Evolutionary conservation across 306 rosid species (phyloP).

Genomic region (Cicer yamashitae): DNA sequence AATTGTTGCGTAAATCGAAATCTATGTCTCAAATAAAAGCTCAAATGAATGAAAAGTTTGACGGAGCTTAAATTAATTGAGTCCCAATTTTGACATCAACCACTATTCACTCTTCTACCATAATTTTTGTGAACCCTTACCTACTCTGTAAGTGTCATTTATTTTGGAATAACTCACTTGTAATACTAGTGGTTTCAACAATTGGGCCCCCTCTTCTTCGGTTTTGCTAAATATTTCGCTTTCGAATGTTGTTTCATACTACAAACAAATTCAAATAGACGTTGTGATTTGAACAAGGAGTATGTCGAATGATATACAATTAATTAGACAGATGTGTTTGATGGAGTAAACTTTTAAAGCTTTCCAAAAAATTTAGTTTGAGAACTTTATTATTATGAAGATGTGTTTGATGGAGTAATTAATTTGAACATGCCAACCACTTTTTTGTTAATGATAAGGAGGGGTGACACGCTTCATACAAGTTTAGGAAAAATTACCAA

Average conservation of each 20-base stretch:
- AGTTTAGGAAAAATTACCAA: no score
- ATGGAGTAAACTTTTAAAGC: no score
- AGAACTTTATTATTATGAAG: no score
- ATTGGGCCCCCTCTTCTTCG: conserved; percentile 13
- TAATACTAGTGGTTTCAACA: conserved; percentile 15
- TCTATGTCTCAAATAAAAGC: neutral
- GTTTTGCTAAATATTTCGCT: conserved; percentile 25
- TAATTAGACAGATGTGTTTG: no score
- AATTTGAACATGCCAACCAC: no score
- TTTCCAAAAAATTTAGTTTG: no score
- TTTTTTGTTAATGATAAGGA: no score
- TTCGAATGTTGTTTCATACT: neutral
- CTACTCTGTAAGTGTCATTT: conserved; percentile 56
- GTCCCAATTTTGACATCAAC: conserved; percentile 16
- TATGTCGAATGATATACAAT: no score
- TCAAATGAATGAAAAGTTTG: conserved; percentile 32
- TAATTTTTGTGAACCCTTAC: conserved; percentile 50
- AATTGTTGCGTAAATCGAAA: neutral
- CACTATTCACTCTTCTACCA: conserved; percentile 49
- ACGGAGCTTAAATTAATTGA: conserved; percentile 17
- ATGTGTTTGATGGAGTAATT: no score
- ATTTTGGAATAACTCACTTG: conserved; percentile 45
- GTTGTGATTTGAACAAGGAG: neutral
- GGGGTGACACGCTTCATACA: no score
- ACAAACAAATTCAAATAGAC: neutral